phyloP scores from a whole-genome alignment of 805 yeast species.

The Huiozyma naganishii region DNA sequence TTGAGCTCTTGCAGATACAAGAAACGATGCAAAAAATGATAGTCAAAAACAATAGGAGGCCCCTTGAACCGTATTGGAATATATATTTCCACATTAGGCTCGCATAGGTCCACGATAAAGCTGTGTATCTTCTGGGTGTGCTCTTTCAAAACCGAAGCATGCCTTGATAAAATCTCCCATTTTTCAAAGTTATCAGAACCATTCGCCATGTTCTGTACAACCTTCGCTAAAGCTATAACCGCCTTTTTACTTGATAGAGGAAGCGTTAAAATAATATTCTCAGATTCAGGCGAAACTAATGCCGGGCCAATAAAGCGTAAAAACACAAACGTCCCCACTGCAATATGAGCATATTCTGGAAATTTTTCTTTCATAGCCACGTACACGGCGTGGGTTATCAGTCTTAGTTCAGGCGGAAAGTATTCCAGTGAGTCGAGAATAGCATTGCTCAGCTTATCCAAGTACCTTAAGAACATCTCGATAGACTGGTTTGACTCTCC shows the following conservation, averaged over 20 bases:
- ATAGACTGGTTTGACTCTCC: conserved; percentile 31
- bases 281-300: conserved; percentile 72
- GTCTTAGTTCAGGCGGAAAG: conserved; percentile 61
- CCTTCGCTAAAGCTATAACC: conserved; percentile 65
- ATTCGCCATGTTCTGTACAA: conserved; percentile 76
- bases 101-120: conserved; percentile 30
- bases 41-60: conserved; percentile 14
- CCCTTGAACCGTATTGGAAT: conserved; percentile 12
- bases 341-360: conserved; percentile 51
- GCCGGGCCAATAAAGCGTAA: conserved; percentile 77
- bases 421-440: conserved; percentile 41
- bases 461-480: conserved; percentile 41
- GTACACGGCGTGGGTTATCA: conserved; percentile 56
- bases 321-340: conserved; percentile 79
- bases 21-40: conserved; percentile 36
- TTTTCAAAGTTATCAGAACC: conserved; percentile 54
- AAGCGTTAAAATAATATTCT: conserved; percentile 29
- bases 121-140: conserved; percentile 29
- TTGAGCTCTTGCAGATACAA: conserved; percentile 38
- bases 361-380: conserved; percentile 43
- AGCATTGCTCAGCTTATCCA: conserved; percentile 43
- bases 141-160: conserved; percentile 30
- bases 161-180: conserved; percentile 42
- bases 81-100: conserved; percentile 12
- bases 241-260: conserved; percentile 42